Evolutionary conservation across 352 stramenopile genomes (phyloP).

Genomic region (Phytophthora kernoviae): DNA sequence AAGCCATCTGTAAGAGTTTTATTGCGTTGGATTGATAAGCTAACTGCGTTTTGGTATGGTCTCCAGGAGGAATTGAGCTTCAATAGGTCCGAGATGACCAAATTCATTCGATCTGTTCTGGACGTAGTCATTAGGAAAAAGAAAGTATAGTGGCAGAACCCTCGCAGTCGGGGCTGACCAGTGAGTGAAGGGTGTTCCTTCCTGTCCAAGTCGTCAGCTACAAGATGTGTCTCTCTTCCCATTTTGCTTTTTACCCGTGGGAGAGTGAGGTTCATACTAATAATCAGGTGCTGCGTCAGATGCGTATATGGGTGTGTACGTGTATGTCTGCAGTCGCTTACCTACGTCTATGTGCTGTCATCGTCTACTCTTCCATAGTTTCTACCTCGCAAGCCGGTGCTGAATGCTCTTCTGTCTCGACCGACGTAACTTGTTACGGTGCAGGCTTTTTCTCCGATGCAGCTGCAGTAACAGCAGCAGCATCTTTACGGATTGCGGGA

Average conservation of each 20-base stretch:
- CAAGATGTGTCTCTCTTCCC: constrained; percentile 10
- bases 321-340: constrained; percentile 6
- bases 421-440: not conserved
- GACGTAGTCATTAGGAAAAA: constrained; percentile 85
- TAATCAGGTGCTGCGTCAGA: not conserved
- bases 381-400: constrained; percentile 10
- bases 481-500: constrained; percentile 25
- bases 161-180: constrained; percentile 9
- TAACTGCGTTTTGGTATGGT: constrained; percentile 1
- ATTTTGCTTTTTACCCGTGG: constrained; percentile 9
- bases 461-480: not conserved
- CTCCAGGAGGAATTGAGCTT: constrained; percentile 81
- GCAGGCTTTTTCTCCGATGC: not conserved
- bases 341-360: constrained; percentile 9
- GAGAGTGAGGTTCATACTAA: not conserved
- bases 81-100: constrained; percentile 78
- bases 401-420: constrained; percentile 5
- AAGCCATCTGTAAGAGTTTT: constrained; percentile 16
- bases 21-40: constrained; percentile 2
- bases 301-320: no score
- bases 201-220: constrained; percentile 2
- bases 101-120: constrained; percentile 83
- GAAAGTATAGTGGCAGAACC: constrained; percentile 29
- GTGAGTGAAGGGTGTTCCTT: constrained; percentile 4
- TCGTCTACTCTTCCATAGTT: constrained; percentile 32